Conservation (phyloP, 345 rosid species). For the Adansonia digitata region DNA sequence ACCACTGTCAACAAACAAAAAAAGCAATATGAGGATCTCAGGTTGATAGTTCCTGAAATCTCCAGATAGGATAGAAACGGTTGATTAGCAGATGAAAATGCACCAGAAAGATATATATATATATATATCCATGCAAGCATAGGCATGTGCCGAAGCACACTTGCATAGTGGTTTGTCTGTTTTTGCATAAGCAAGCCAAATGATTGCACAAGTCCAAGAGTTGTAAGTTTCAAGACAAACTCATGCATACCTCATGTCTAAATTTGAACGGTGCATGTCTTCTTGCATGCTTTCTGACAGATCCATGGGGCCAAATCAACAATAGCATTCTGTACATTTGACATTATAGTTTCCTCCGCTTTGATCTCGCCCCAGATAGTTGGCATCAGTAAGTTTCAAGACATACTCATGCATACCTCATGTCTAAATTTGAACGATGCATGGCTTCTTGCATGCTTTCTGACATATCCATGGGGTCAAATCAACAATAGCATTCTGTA, state of each 20-base stretch:
- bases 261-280: slow-evolving; percentile 89
- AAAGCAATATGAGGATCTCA: slow-evolving; percentile 23
- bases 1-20: slow-evolving; percentile 50
- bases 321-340: slow-evolving; percentile 31
- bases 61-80: neutral
- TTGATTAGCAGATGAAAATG: neutral
- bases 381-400: slow-evolving; percentile 49
- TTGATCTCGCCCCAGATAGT: slow-evolving; percentile 46
- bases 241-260: slow-evolving; percentile 79
- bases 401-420: slow-evolving; percentile 59
- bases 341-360: slow-evolving; percentile 37
- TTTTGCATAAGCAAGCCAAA: neutral
- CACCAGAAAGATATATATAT: neutral
- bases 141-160: neutral
- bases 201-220: neutral
- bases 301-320: slow-evolving; percentile 80
- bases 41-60: neutral
- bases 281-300: slow-evolving; percentile 98
- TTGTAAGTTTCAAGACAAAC: slow-evolving; percentile 16
- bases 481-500: slow-evolving; percentile 35
- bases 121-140: neutral
- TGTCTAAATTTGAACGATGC: slow-evolving; percentile 91
- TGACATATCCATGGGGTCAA: slow-evolving; percentile 95
- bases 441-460: slow-evolving; percentile 98
- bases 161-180: neutral